Base-by-base conservation (phyloP, 1,284 basidiomycete genomes). In the Melampsora allii-populina region DNA sequence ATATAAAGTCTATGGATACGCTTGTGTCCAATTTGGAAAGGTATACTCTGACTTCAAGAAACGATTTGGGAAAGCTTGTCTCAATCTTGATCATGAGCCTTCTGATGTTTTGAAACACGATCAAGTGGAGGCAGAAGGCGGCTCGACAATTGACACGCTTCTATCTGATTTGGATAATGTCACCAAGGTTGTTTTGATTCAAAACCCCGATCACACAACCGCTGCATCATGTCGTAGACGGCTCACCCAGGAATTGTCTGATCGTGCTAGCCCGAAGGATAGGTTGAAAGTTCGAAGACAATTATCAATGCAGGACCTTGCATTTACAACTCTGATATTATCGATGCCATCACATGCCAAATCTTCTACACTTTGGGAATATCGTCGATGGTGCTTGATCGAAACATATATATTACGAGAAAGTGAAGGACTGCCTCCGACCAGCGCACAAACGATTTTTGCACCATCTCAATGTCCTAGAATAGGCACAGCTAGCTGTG, bases 181-280 rank as follows among this genome's bases (percentile, higher is more conserved):
- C 33, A 64, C 68, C 3, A 31, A 61, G 42, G 10, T 71, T 19
- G 27, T 71, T 5, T 31, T 71, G n/a, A 63, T 71, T 36, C 68
- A 71, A 21, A 71, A 71, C 36, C 68, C 68, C 29, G 68, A 71
- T 46, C 68, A 71, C 48, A 33, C 27, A 5, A 71, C 61, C 19
- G 68, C 61, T 2, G 59, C 53, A 19, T 71, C 68, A 14, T 7
- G 19, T 17, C 68, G 68, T 17, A 50, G 61, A 42, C 59, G 63
- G n/a, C n/a, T 63, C 6, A 9, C 63, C 31, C 24, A 48, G 3
- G 1, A 12, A 0, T 42, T 48, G 3, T 5, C 31, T 1, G 31
- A 19, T 64, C 68, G 50, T 17, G 6, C 27, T 21, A 56, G 31
- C 10, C 42, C 48, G 33, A 10, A 60, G 2, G 42, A 36, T 5